Evolutionary conservation across 257 asterid species (phyloP).

Genomic region (Cynanchum wilfordii): DNA sequence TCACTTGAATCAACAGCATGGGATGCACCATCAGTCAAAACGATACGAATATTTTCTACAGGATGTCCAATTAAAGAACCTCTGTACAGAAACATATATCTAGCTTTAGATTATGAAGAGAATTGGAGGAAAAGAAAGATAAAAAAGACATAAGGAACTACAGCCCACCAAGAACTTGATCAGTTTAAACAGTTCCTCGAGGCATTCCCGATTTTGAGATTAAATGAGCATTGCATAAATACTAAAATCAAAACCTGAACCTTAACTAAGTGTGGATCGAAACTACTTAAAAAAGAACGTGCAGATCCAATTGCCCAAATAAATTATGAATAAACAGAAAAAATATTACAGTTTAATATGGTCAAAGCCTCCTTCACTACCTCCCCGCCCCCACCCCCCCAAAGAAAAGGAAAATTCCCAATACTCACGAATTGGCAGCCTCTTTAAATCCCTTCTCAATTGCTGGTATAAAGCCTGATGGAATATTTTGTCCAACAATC

Average conservation of each 20-base stretch:
- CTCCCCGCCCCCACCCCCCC: not conserved
- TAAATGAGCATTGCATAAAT: not conserved
- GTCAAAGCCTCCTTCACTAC: not conserved
- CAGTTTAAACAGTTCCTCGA: not conserved
- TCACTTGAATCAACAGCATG: conserved; percentile 99
- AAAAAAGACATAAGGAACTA: not conserved
- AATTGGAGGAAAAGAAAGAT: not conserved
- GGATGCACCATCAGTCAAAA: conserved; percentile 85
- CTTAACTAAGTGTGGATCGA: not conserved
- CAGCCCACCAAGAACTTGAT: not conserved
- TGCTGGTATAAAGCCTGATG: conserved; percentile 88
- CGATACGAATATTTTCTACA: conserved; percentile 82
- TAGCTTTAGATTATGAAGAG: not conserved
- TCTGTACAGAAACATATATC: conserved; percentile 41
- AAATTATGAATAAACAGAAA: not conserved
- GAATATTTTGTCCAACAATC: conserved; percentile 87
- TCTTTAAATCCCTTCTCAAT: conserved; percentile 96
- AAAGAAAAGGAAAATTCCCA: conserved; percentile 8
- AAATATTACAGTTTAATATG: not conserved
- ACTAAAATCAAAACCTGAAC: not conserved
- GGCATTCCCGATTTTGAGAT: not conserved
- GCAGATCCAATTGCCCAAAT: not conserved
- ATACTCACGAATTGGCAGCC: conserved; percentile 95
- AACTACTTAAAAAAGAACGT: not conserved
- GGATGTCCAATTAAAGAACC: conserved; percentile 99